Base-by-base conservation (phyloP, 2,329 filamentous ascomycete genomes). In the Alternaria gaisen region DNA sequence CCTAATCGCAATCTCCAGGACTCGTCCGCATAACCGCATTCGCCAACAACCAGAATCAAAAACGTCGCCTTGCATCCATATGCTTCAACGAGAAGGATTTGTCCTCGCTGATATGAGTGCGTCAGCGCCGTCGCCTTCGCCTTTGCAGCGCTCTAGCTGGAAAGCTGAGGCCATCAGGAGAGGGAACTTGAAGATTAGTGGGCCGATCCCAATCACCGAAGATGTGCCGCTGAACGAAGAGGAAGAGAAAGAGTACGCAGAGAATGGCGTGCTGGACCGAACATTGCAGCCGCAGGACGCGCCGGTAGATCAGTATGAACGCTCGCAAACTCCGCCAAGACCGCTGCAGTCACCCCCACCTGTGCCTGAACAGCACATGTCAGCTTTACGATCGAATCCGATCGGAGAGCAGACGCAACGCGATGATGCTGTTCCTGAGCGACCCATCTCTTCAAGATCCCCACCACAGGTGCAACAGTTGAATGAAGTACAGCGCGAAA, bases 121-220 rank as follows among this genome's bases (percentile, higher is more conserved):
- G 58, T 67, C 71, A 52, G 66, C 53, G 24, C 60, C 53, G 41
- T 55, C 67, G 58, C 70, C 70, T 46, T 66, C 53, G 42, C 63
- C 52, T 47, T 54, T 77, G 60, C 71, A 74, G 56, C 73, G 77
- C 24, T 75, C 76, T 8, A 78, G 73, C 64, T 79, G 76, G 76
- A 80, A 79, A 66, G 75, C 75, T 1, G 77, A 78, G 55, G 77
- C 77, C 3, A 80, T 80, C 43, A 71, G 77, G 12, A 73, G 73
- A 53, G 77, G 77, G 2, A 66, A 77, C 53, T 64, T 80, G 41
- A 78, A 79, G 58, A 79, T 80, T 51, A 78, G 74, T 53, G 75
- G 76, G 7, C 77, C 77, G 10, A 72, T 79, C 53, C 77, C 76
- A n/a, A 77, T 78, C 28, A 76, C 72, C 16, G 76, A 77, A 55